Conservation (phyloP, 768 basidiomycete genomes). For the Rhodocollybia butyracea region DNA sequence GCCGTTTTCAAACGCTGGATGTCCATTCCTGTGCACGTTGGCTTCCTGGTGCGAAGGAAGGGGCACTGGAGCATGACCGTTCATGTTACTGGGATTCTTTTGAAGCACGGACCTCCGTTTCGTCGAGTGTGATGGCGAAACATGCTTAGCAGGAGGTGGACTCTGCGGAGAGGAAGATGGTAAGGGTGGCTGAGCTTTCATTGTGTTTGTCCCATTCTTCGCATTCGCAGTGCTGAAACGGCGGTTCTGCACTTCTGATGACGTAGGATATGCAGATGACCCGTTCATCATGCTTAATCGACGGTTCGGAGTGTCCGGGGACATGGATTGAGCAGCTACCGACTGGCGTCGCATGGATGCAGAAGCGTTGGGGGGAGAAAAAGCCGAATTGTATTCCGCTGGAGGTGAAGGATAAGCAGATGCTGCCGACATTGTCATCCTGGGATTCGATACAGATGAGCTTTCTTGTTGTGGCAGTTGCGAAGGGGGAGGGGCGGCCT, state of each 20-base stretch:
- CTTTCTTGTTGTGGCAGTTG: background rate
- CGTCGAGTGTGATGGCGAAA: too few species aligned
- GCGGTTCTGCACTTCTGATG: background rate
- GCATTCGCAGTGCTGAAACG: background rate
- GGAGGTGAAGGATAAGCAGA: constrained; percentile 26
- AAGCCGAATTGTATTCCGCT: constrained; percentile 8
- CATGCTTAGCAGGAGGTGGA: background rate
- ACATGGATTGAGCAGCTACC: background rate
- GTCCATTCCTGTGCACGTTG: too few species aligned
- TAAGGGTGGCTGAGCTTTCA: constrained; percentile 2
- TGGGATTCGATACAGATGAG: background rate
- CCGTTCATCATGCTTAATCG: background rate
- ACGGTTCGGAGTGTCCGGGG: too few species aligned
- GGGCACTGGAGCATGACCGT: too few species aligned
- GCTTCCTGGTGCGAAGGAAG: too few species aligned
- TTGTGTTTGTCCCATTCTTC: background rate
- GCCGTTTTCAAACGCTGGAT: too few species aligned
- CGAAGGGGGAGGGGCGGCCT: too few species aligned
- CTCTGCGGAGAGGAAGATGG: background rate
- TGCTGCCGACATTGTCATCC: background rate
- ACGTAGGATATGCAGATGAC: background rate
- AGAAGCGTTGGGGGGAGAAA: background rate
- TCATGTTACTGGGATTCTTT: too few species aligned
- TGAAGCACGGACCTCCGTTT: background rate
- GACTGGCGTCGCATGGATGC: background rate